Evolutionary conservation across 2,329 filamentous ascomycete genomes (phyloP), one percentile per base, ranked within the genome.

Genomic region (Chaetomium globosum): DNA sequence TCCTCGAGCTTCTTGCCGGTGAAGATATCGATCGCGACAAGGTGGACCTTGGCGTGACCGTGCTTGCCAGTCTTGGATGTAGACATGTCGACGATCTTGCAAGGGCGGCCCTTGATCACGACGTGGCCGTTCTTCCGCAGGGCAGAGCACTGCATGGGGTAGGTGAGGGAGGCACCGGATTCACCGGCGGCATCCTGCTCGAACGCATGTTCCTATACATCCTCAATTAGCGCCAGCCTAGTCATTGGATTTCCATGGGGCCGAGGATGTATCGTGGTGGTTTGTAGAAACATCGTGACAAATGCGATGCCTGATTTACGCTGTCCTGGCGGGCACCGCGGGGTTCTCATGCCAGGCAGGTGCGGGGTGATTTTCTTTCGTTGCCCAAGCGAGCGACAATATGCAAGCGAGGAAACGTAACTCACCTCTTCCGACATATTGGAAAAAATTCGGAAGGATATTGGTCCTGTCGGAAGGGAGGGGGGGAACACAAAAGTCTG

Each of bases 1-100:
- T 99, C 96, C 86, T 99, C 95, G 73, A 97, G 87, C 89, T 99
- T 99, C 92, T 97, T 99, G 88, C 87, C 87, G 73, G 93, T 99
- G 90, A 99, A 99, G 86, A 99, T 98, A 81, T 99, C 95, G 80
- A 96, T 88, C 79, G 93, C 95, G 77, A 97, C 90, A 76, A 99
- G 85, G 85, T 99, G 94, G 81, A 99, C 95, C 90, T 99, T 99
- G 84, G 95, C 95, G 91, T 99, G 96, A 82, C 95, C 95, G 91
- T 99, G 95, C 92, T 99, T 99, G 84, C 95, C 95, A 74, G 95
- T 99, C 93, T 99, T 99, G 82, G 95, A 99, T 85, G 95, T 99
- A 75, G 93, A 97, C 96, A 99, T 99, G 79, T 99, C 95, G 82
- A 98, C 92, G 77, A 99, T 99, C 91, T 98, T 99, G 93, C 95